Evolutionary conservation across 2,329 filamentous ascomycete genomes (phyloP).

Genomic region (Sporothrix mexicana): DNA sequence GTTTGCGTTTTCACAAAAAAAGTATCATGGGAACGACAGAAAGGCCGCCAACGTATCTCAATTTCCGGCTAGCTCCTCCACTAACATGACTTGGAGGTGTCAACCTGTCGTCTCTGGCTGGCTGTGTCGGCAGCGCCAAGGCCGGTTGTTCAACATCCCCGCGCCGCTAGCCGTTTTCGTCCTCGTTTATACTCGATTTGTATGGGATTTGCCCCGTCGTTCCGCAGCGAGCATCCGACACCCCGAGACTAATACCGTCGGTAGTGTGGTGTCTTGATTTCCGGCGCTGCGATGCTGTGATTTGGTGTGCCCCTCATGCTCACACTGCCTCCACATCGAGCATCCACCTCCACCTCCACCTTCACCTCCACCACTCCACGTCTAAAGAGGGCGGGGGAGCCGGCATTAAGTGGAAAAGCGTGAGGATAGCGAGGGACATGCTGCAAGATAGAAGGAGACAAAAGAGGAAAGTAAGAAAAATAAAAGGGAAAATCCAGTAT

Average conservation of each 20-base stretch:
- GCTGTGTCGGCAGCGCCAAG: background rate
- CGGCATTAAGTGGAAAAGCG: background rate
- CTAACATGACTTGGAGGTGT: background rate
- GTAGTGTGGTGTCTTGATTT: background rate
- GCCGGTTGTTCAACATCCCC: constrained; percentile 27
- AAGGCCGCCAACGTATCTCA: background rate
- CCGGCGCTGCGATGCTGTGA: background rate
- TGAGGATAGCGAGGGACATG: too few species aligned
- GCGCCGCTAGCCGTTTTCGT: constrained; percentile 1
- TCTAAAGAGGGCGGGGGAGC: background rate
- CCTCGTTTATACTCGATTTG: background rate
- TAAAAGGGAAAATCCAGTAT: background rate
- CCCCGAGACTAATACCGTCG: constrained; percentile 7
- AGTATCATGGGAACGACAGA: constrained; percentile 1
- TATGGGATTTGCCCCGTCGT: background rate
- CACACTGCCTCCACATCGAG: background rate
- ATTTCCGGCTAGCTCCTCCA: constrained; percentile 25
- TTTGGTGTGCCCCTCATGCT: background rate
- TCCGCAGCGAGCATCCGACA: constrained; percentile 9
- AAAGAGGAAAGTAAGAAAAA: background rate
- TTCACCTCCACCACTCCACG: constrained; percentile 9
- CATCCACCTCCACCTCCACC: constrained; percentile 11
- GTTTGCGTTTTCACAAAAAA: background rate
- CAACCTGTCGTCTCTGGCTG: background rate
- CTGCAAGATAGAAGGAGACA: background rate